phyloP scores from a whole-genome alignment of 1,284 basidiomycete genomes.

The Abortiporus biennis region DNA sequence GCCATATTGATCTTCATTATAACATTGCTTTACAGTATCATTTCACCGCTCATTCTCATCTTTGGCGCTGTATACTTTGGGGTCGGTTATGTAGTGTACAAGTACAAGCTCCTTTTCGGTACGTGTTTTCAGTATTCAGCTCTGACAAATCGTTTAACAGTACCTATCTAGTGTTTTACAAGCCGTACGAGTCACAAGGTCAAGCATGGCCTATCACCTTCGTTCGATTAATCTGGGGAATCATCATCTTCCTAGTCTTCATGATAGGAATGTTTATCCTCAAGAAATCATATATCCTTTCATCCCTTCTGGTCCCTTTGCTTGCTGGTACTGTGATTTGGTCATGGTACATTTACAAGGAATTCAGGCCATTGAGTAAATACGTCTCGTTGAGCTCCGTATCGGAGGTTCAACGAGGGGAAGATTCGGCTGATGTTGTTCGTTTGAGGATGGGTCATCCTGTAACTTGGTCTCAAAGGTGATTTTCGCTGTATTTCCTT shows the following conservation, averaged over 20 bases:
- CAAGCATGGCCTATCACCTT: slow-evolving; percentile 95
- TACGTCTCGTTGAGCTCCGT: slow-evolving; percentile 84
- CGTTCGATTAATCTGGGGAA: slow-evolving; percentile 81
- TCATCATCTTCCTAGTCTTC: slow-evolving; percentile 84
- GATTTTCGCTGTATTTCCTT: slow-evolving; percentile 14
- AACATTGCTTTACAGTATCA: slow-evolving; percentile 91
- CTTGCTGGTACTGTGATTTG: slow-evolving; percentile 74
- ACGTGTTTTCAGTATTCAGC: slow-evolving; percentile 22
- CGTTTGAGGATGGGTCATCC: slow-evolving; percentile 73
- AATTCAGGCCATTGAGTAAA: slow-evolving; percentile 74
- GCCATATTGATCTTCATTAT: slow-evolving; percentile 95
- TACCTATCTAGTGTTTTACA: slow-evolving; percentile 75
- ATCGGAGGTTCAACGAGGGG: slow-evolving; percentile 82
- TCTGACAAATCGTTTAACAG: slow-evolving; percentile 6
- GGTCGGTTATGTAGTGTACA: slow-evolving; percentile 90
- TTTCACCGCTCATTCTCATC: slow-evolving; percentile 89
- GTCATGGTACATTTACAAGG: slow-evolving; percentile 70
- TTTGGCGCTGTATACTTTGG: slow-evolving; percentile 97
- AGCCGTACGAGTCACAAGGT: slow-evolving; percentile 88
- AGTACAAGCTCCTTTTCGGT: slow-evolving; percentile 96
- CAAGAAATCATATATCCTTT: slow-evolving; percentile 68
- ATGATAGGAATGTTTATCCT: slow-evolving; percentile 94
- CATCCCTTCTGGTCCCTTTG: slow-evolving; percentile 77
- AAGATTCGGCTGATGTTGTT: slow-evolving; percentile 71
- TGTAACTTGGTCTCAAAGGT: slow-evolving; percentile 84